These are phyloP conservation scores for Melanopsichium pennsylvanicum DNA, from an alignment of 1,284 basidiomycete species.

Conservation along the genomic window DNA sequence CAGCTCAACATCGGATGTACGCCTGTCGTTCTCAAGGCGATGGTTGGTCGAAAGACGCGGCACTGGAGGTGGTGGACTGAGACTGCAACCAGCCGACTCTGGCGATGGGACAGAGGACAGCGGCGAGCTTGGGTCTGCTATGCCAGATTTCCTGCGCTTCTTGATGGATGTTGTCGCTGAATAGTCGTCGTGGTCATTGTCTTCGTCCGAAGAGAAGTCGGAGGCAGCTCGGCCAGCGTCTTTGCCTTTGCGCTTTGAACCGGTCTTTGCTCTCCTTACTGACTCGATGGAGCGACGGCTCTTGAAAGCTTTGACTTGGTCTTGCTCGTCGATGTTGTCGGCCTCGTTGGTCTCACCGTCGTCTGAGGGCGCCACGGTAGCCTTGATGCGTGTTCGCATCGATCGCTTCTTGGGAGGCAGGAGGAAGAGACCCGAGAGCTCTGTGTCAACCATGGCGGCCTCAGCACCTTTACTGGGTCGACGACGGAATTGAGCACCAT, in stretches of 20 bases:
- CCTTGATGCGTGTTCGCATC: slow-evolving; percentile 59
- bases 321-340: slow-evolving; percentile 1
- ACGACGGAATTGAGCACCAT: slow-evolving; percentile 7
- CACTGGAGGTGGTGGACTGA: slow-evolving; percentile 28
- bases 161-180: slow-evolving; percentile 21
- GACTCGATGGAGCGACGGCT: slow-evolving; percentile 3
- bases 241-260: slow-evolving; percentile 24
- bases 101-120: slow-evolving; percentile 43
- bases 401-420: slow-evolving; percentile 61
- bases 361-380: slow-evolving; percentile 22
- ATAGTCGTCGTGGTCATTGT: slow-evolving; percentile 7
- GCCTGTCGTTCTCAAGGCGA: slow-evolving; percentile 24
- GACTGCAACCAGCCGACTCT: slow-evolving; percentile 12
- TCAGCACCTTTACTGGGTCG: slow-evolving; percentile 7
- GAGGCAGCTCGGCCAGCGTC: slow-evolving; percentile 5
- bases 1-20: slow-evolving; percentile 27
- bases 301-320: slow-evolving; percentile 2
- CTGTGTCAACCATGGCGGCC: slow-evolving; percentile 14
- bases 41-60: slow-evolving; percentile 24
- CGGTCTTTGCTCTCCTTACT: slow-evolving; percentile 4
- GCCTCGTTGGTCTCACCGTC: slow-evolving; percentile 12
- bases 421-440: slow-evolving; percentile 35
- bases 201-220: slow-evolving; percentile 30
- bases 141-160: slow-evolving; percentile 45
- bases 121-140: slow-evolving; percentile 44